Conservation (phyloP, 2,329 filamentous ascomycete genomes). For the Fusarium luffae region DNA sequence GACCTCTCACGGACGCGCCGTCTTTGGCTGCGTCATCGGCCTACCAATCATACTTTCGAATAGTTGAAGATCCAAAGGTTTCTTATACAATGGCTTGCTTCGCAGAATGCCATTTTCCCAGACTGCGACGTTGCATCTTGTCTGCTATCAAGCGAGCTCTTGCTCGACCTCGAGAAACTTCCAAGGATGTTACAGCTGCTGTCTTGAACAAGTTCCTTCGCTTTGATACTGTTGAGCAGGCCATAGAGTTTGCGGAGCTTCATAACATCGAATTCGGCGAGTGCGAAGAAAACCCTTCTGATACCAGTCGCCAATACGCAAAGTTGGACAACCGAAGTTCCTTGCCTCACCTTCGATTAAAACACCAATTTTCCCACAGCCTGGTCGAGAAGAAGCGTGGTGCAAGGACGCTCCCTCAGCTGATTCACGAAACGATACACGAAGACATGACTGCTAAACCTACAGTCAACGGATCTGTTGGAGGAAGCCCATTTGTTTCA, state of each 20-base stretch:
- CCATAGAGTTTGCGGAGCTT: conserved; percentile 71
- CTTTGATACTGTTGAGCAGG: conserved; percentile 75
- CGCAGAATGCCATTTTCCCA: conserved; percentile 73
- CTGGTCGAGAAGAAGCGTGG: conserved; percentile 72
- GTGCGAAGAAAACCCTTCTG: conserved; percentile 49
- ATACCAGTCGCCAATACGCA: conserved; percentile 55
- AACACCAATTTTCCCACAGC: conserved; percentile 65
- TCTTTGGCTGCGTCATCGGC: conserved; percentile 62
- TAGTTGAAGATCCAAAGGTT: conserved; percentile 65
- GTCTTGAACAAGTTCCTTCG: conserved; percentile 68
- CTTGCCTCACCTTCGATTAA: conserved; percentile 61
- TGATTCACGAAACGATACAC: conserved; percentile 67
- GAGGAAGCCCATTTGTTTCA: conserved; percentile 48
- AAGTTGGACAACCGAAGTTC: conserved; percentile 57
- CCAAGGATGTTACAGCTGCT: conserved; percentile 69
- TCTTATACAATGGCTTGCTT: conserved; percentile 78
- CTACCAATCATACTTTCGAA: conserved; percentile 68
- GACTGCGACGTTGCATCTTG: conserved; percentile 68
- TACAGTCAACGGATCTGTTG: conserved; percentile 28
- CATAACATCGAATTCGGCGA: conserved; percentile 65
- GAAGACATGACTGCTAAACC: conserved; percentile 48
- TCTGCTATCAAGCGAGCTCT: conserved; percentile 66
- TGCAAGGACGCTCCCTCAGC: conserved; percentile 60
- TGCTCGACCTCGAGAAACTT: conserved; percentile 65
- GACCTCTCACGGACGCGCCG: conserved; percentile 64